Evolutionary conservation across 305 asterid species (phyloP).

Genomic region (Solanum chacoense): DNA sequence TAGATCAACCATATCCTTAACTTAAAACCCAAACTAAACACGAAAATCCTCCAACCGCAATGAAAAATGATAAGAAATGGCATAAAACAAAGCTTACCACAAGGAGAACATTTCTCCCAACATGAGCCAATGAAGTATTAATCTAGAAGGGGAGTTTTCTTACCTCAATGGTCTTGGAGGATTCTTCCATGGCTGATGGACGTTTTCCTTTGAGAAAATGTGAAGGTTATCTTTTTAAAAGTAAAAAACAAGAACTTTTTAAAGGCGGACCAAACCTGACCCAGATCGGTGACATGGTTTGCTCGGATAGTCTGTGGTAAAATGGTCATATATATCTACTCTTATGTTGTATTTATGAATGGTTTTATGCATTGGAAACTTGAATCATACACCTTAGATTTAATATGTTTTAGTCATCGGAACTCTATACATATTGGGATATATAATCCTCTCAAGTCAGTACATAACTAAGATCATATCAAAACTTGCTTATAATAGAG

Average conservation of each 20-base stretch:
- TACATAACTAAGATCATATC: background rate
- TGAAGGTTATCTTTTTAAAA: background rate
- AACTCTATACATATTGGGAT: background rate
- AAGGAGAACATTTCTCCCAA: background rate
- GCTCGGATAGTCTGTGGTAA: background rate
- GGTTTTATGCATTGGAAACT: background rate
- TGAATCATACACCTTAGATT: too few relatives aligned
- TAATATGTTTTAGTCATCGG: too few relatives aligned
- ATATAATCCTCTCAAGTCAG: background rate
- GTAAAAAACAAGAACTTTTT: background rate
- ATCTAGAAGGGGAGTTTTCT: background rate
- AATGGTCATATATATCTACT: background rate
- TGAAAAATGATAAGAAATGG: background rate
- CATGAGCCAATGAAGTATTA: background rate
- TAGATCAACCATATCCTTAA: background rate
- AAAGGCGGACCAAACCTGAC: background rate
- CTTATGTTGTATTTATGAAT: too few relatives aligned
- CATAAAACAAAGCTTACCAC: background rate
- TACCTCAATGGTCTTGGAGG: background rate
- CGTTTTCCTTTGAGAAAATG: background rate
- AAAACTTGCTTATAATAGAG: background rate
- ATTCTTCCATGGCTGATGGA: background rate
- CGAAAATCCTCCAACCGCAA: background rate
- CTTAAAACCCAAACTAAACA: background rate
- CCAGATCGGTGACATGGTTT: background rate